phyloP scores from a whole-genome alignment of 495 filamentous ascomycete species.

The Penicillium taxi region DNA sequence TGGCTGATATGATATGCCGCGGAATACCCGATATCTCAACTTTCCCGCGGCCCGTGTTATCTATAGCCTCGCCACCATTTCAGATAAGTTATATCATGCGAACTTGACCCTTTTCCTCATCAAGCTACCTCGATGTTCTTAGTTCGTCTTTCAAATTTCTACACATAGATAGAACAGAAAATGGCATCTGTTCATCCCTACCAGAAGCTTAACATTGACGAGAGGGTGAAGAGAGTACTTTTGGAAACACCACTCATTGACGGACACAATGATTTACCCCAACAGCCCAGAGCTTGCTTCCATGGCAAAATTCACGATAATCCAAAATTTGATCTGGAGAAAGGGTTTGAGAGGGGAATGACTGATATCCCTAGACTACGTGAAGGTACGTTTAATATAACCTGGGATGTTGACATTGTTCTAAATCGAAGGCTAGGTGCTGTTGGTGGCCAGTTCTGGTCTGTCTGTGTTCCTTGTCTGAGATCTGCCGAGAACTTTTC shows the following conservation, averaged over 20 bases:
- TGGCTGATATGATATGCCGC: too few species aligned
- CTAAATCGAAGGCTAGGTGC: background rate
- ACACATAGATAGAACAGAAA: too few species aligned
- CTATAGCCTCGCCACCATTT: too few species aligned
- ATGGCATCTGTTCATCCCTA: background rate
- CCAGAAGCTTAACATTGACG: background rate
- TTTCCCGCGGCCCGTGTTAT: too few species aligned
- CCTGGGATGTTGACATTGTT: background rate
- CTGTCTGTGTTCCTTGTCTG: background rate
- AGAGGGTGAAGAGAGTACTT: background rate
- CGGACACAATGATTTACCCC: background rate
- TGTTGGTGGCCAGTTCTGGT: constrained; percentile 2
- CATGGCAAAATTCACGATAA: background rate
- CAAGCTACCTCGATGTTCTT: too few species aligned
- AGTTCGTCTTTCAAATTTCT: too few species aligned
- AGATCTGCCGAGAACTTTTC: background rate
- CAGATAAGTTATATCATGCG: too few species aligned
- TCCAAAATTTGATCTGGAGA: background rate
- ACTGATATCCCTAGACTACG: background rate
- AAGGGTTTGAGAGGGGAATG: background rate
- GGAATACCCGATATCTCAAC: too few species aligned
- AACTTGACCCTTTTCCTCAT: too few species aligned
- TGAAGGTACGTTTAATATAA: background rate
- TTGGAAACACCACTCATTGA: background rate
- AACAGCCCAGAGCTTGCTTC: background rate